Base-by-base conservation (phyloP, 2,329 filamentous ascomycete species). In the Penicillium concentricum region DNA sequence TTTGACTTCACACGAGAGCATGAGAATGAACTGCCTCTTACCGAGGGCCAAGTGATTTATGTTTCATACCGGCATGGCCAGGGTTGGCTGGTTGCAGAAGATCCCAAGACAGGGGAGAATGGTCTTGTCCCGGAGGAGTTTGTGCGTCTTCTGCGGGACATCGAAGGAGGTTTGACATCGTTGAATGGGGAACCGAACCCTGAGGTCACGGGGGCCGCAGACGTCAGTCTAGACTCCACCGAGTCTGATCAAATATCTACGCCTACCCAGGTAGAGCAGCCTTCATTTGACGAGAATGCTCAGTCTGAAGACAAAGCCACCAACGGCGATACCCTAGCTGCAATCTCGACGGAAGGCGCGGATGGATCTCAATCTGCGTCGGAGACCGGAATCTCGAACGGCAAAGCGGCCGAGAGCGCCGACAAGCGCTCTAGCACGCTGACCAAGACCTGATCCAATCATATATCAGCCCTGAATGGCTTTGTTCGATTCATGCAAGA, bases 61-160 rank as follows among this genome's bases (percentile, higher is more conserved):
- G 92, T 99, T 24, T 96, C 91, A 16, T 99, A 97, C 74, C 85
- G 94, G 42, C 92, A 97, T 71, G 93, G 93, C 16, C 92, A 97
- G 76, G 94, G 94, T 54, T 99, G 94, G 94, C 82, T 99, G 50
- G 94, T 99, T 24, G 94, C 94, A 4, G 91, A 97, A 76, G 94
- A 99, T 69, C 92, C 93, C 13, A 92, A 91, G 74, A 97, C 92
- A 0, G 91, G 84, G 2, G 94, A 99, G 76, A 96, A 91, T 68
- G 94, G 94, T 1, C 82, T 99, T 35, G 94, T 99, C 2, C 94
- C 94, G 0, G 94, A 99, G 75, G 92, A 95, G 74, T 99, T 97
- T 71, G 94, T 99, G 41, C 87, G 94, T 16, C 80, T 99, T 44
- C 82, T 99, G 58, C 87, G 92, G 46, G 92, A 97, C 69, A 97